Evolutionary conservation across 306 rosid genomes (phyloP), one percentile per base, ranked within the genome.

Genomic region (Ormosia emarginata): DNA sequence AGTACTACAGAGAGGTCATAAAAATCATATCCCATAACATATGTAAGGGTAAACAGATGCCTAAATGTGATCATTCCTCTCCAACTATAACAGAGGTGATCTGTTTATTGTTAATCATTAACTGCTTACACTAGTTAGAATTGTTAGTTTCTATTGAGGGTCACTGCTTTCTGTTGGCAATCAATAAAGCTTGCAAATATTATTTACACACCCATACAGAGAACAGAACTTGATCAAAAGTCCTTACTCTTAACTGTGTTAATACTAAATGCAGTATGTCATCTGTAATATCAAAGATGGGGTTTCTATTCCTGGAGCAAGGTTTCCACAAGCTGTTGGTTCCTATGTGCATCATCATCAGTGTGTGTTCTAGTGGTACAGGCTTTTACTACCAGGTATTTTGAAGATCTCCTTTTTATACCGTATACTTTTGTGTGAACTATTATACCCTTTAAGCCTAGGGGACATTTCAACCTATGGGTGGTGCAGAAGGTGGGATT

Each of bases 241-340:
- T 50, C n/a, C 62, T 43, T 14, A 11, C 63, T 17, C 67, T 39
- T 53, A 67, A 55, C 37, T 78, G 52, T 50, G 46, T 50, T 68
- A 46, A 67, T 71, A 52, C 74, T 75, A 15, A 77, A 53, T 89
- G 85, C 90, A 94, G 98, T 90, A 90, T 94, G 86, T 91, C 98
- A 57, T 89, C 95, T 50, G 97, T 94, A 34, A 90, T 92, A 82
- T 94, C 98, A 53, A 94, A 92, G 91, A 92, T 90, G 90, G 98
- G 98, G 39, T 94, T 94, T 84, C 75, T 94, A n/a, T 90, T 94
- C 84, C 82, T 94, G 81, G 98, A 92, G 89, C 98, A 94, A 85
- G 98, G 93, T 66, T 94, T 94, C 83, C 88, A 86, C 79, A 82
- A 69, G 82, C 81, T 94, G 74, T 81, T 94, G 83, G 92, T 88